Base-by-base conservation (phyloP, 2,329 filamentous ascomycete species). In the Penicillium polonicum region DNA sequence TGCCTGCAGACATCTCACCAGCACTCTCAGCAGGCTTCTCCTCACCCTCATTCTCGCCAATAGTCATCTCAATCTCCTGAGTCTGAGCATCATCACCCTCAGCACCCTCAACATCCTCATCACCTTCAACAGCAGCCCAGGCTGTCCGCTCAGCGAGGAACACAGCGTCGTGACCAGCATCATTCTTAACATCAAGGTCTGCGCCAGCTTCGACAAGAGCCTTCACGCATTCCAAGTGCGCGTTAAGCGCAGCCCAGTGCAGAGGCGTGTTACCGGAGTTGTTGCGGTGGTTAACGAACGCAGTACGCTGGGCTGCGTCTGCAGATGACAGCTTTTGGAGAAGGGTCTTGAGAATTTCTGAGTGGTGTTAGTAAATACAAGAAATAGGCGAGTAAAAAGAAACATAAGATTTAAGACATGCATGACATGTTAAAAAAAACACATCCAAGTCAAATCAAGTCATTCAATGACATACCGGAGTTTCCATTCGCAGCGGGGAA, bases 401-500 rank as follows among this genome's bases (percentile, higher is more conserved):
- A 17, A 29, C 1, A 25, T 2, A 7, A 25, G 19, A 25, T 48
- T 36, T 46, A 12, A 39, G 29, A 33, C 12, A 33, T 33, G 31
- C 3, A 36, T 15, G 38, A 19, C 10, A 52, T 13, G 36, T 41
- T 5, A 19, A 17, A 35, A n/a, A 35, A 10, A 43, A 21, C 21
- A n/a, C 7, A 43, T 25, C 6, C 17, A 43, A 21, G 5, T 17
- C 36, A 31, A n/a, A 8, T 23, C 25, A 25, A 23, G 3, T 19
- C 17, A 12, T 23, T 27, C 13, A 61, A 33, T 15, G 2, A 74
- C 79, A 68, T 82, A 92, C 91, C 89, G 60, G 85, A 70, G 71
- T 96, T 88, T 1, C 93, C 93, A 72, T 99, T 99, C 27, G 91
- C 94, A 25, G 91, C 87, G 8, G 92, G 91, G 85, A 95, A 97